phyloP scores from a whole-genome alignment of 2,329 filamentous ascomycete genomes.

The Hypoxylon sp. region DNA sequence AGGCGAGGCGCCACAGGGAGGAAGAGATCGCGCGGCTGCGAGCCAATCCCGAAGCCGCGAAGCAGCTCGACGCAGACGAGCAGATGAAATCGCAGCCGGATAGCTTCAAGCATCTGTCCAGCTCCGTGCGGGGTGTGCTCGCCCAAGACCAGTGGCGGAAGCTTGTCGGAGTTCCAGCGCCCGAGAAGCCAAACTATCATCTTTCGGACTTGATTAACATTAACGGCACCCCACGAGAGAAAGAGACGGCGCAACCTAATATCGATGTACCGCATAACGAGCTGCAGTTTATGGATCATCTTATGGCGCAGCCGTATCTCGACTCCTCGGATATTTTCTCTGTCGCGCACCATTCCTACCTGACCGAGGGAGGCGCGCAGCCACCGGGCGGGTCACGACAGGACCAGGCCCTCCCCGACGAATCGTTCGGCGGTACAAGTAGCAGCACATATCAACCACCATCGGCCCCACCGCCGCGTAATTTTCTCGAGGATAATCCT shows the following conservation, averaged over 20 bases:
- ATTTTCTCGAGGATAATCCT: conserved; percentile 50
- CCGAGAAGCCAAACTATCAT: conserved; percentile 41
- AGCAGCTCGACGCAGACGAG: conserved; percentile 62
- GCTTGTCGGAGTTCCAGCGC: conserved; percentile 55
- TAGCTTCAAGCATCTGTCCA: conserved; percentile 62
- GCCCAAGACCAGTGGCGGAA: conserved; percentile 65
- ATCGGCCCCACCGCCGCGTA: conserved; percentile 18
- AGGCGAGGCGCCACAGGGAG: conserved; percentile 64
- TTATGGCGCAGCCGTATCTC: conserved; percentile 55
- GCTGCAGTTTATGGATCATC: conserved; percentile 52
- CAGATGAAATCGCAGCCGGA: conserved; percentile 57
- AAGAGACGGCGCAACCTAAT: not conserved
- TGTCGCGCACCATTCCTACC: conserved; percentile 36
- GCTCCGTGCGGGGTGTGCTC: conserved; percentile 58
- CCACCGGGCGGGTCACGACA: conserved; percentile 31
- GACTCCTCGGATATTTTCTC: conserved; percentile 53
- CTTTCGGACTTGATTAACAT: conserved; percentile 36
- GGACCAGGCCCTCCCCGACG: conserved; percentile 31
- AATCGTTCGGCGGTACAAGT: conserved; percentile 29
- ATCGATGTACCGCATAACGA: conserved; percentile 21
- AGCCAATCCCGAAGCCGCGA: conserved; percentile 61
- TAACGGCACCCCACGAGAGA: conserved; percentile 5
- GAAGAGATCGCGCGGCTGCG: conserved; percentile 63
- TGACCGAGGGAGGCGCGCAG: conserved; percentile 32
- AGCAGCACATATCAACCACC: conserved; percentile 12